Percentiles rank a stretch among this genome's conserved stretches.
These are phyloP conservation scores for Musa itinerans DNA, from an alignment of 176 grass and related monocot genomes.

Conservation along the genomic window DNA sequence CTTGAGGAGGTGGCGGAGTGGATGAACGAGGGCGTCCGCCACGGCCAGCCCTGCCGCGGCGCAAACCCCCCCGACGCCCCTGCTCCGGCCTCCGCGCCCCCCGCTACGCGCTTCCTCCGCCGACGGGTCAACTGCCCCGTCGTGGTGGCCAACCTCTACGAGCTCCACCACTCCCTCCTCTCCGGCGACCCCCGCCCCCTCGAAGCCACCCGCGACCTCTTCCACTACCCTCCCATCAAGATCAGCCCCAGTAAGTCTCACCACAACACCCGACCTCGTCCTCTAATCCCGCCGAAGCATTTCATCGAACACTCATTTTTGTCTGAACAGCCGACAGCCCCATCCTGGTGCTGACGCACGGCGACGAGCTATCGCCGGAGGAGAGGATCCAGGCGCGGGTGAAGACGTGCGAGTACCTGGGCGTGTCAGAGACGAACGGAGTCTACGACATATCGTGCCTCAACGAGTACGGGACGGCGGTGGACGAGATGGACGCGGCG, in stretches of 20 bases:
- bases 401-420: conserved; percentile 17
- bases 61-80: not conserved
- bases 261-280: not conserved
- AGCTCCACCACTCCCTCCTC: conserved; percentile 16
- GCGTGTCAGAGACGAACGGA: conserved; percentile 11
- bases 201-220: conserved; percentile 21
- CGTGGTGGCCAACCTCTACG: conserved; percentile 21
- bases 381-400: conserved; percentile 10
- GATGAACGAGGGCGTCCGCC: conserved; percentile 18
- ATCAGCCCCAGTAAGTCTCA: conserved; percentile 9
- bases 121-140: conserved; percentile 22
- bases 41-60: conserved; percentile 23
- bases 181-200: conserved; percentile 18
- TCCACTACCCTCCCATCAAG: conserved; percentile 13
- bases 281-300: not conserved
- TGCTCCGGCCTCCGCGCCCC: not conserved
- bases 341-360: conserved; percentile 23
- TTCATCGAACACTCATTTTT: not conserved
- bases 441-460: conserved; percentile 15
- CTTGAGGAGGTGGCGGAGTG: conserved; percentile 20
- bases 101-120: conserved; percentile 16
- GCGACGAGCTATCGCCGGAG: conserved; percentile 21
- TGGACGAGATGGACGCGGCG: conserved; percentile 22
- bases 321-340: conserved; percentile 13
- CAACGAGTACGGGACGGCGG: not conserved